Evolutionary conservation across 768 basidiomycete genomes (phyloP).

Genomic region (Neoboletus subvelutipes): DNA sequence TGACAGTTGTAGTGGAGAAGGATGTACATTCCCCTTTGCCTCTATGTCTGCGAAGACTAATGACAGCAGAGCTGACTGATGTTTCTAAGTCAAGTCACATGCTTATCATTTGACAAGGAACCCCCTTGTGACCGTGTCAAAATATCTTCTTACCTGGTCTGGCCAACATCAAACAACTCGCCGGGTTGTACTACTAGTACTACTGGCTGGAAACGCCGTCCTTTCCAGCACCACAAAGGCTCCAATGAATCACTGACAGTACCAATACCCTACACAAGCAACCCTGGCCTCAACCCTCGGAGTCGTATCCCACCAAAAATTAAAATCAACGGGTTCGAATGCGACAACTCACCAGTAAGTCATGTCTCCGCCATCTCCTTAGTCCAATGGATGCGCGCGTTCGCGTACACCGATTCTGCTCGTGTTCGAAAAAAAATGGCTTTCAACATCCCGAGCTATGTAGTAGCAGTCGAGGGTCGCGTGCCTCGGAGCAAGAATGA

Average conservation of each 20-base stretch:
- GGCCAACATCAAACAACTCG: neutral
- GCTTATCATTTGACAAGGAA: neutral
- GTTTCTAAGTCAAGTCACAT: neutral
- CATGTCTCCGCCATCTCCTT: neutral
- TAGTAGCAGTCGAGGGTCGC: neutral
- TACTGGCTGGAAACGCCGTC: neutral
- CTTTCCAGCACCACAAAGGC: neutral
- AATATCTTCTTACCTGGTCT: neutral
- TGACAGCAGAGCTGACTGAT: neutral
- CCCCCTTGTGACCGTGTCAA: neutral
- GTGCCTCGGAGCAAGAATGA: neutral
- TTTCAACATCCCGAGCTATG: neutral
- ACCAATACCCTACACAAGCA: neutral
- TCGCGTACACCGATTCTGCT: conserved; percentile 14
- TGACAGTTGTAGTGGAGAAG: neutral
- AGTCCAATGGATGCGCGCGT: conserved; percentile 11
- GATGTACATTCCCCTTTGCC: neutral
- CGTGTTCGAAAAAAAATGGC: neutral
- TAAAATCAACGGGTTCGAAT: neutral
- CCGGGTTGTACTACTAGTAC: neutral
- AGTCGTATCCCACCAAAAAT: neutral
- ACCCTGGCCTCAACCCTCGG: neutral
- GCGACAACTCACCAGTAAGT: neutral
- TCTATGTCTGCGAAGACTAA: neutral
- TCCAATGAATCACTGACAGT: neutral